A percentile compares a stretch with the other conserved stretches of the same genome.
These are phyloP conservation scores for Euphorbia celastroides DNA, from an alignment of 441 rosid genomes.

Conservation along the genomic window DNA sequence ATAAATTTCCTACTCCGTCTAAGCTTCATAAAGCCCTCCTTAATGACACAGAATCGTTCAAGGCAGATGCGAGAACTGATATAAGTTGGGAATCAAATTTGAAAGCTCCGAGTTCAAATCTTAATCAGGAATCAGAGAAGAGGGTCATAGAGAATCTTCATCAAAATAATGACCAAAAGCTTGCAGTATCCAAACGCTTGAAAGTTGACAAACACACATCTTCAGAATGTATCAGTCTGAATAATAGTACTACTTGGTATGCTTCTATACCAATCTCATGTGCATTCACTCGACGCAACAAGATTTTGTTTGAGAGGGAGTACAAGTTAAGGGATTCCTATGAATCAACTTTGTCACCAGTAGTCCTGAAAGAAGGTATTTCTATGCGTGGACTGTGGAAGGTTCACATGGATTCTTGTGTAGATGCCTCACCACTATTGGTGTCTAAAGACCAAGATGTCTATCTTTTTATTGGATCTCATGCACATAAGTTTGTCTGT, in stretches of 20 bases:
- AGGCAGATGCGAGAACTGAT: slow-evolving; percentile 23
- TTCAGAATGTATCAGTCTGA: slow-evolving; percentile 16
- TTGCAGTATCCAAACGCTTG: slow-evolving; percentile 37
- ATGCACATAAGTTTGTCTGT: slow-evolving; percentile 62
- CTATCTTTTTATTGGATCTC: slow-evolving; percentile 86
- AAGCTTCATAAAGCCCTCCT: slow-evolving; percentile 47
- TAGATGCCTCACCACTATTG: slow-evolving; percentile 85
- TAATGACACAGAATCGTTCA: slow-evolving; percentile 31
- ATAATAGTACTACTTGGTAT: slow-evolving; percentile 35
- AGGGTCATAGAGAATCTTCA: slow-evolving; percentile 18
- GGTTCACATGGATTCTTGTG: slow-evolving; percentile 84
- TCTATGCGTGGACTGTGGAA: slow-evolving; percentile 65
- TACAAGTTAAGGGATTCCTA: slow-evolving; percentile 18
- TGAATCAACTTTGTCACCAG: slow-evolving; percentile 33
- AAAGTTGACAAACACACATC: slow-evolving; percentile 31
- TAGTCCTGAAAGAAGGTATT: slow-evolving; percentile 38
- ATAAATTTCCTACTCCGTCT: slow-evolving; percentile 62
- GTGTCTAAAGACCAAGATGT: slow-evolving; percentile 53
- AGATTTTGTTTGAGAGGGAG: slow-evolving; percentile 36
- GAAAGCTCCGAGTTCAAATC: slow-evolving; percentile 25
- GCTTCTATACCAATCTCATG: slow-evolving; percentile 29
- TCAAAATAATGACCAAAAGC: slow-evolving; percentile 26
- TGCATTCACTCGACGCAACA: slow-evolving; percentile 81
- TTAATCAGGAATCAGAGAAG: slow-evolving; percentile 23
- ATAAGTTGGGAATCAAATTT: slow-evolving; percentile 24